Evolutionary conservation across 345 rosid species (phyloP).

Genomic region (Gossypium sturtianum): DNA sequence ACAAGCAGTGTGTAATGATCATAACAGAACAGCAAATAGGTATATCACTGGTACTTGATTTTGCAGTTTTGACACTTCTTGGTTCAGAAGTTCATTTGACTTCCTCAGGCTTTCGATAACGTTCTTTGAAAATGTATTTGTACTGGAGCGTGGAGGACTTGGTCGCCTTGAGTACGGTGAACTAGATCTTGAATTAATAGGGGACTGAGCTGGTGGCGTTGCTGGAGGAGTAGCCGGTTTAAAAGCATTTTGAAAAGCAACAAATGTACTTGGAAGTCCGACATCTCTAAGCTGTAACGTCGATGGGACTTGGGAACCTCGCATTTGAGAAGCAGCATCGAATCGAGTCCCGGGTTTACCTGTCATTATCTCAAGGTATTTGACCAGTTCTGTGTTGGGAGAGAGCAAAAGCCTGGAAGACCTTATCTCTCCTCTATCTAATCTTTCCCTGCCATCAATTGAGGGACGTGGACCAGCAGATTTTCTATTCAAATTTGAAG

Average conservation of each 20-base stretch:
- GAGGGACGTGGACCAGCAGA: slow-evolving; percentile 36
- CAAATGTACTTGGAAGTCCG: slow-evolving; percentile 66
- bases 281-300: slow-evolving; percentile 57
- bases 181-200: slow-evolving; percentile 43
- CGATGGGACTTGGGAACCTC: slow-evolving; percentile 76
- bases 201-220: slow-evolving; percentile 24
- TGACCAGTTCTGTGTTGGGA: slow-evolving; percentile 62
- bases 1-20: neutral
- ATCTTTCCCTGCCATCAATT: slow-evolving; percentile 49
- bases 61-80: slow-evolving; percentile 69
- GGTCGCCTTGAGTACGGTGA: slow-evolving; percentile 62
- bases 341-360: slow-evolving; percentile 45
- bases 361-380: slow-evolving; percentile 62
- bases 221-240: slow-evolving; percentile 35
- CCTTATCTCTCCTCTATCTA: slow-evolving; percentile 39
- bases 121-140: slow-evolving; percentile 59
- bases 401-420: slow-evolving; percentile 56
- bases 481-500: slow-evolving; percentile 34
- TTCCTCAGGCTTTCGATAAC: slow-evolving; percentile 79
- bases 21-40: slow-evolving; percentile 13
- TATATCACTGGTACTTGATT: slow-evolving; percentile 44
- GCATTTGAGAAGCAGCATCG: slow-evolving; percentile 48
- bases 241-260: slow-evolving; percentile 57
- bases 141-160: slow-evolving; percentile 57
- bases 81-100: slow-evolving; percentile 72